Conservation (phyloP, 495 filamentous ascomycete species). For the Penicillium turbatum region DNA sequence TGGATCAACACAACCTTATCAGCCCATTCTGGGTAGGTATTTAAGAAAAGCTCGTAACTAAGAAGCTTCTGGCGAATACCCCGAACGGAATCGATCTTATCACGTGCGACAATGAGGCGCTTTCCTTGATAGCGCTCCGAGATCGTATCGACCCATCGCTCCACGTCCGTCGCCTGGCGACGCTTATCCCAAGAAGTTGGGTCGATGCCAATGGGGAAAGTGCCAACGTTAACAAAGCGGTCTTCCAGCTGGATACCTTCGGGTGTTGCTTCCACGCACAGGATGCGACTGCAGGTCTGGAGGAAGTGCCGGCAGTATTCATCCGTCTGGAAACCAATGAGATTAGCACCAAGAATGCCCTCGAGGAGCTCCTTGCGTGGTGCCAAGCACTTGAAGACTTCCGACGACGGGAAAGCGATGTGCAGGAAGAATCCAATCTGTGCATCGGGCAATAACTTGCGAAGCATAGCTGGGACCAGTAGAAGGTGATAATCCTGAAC, state of each 20-base stretch:
- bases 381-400: slow-evolving; percentile 87
- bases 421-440: slow-evolving; percentile 95
- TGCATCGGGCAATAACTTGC: slow-evolving; percentile 78
- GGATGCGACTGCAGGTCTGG: slow-evolving; percentile 84
- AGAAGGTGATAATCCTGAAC: slow-evolving; percentile 92
- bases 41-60: slow-evolving; percentile 89
- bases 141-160: slow-evolving; percentile 72
- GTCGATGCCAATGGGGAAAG: slow-evolving; percentile 68
- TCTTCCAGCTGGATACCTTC: slow-evolving; percentile 89
- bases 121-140: slow-evolving; percentile 77
- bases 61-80: slow-evolving; percentile 89
- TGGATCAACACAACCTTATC: slow-evolving; percentile 87
- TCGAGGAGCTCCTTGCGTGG: slow-evolving; percentile 79
- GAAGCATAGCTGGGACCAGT: slow-evolving; percentile 86
- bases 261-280: slow-evolving; percentile 78
- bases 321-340: slow-evolving; percentile 86
- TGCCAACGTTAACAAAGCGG: slow-evolving; percentile 81
- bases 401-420: slow-evolving; percentile 90
- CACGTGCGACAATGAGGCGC: slow-evolving; percentile 81
- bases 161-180: slow-evolving; percentile 68
- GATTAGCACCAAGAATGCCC: slow-evolving; percentile 84
- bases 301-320: slow-evolving; percentile 93
- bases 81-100: slow-evolving; percentile 87
- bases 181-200: slow-evolving; percentile 67
- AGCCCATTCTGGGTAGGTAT: slow-evolving; percentile 83